A percentile compares a stretch with the other conserved stretches of the same genome.
Evolutionary conservation across 2,329 filamentous ascomycete species (phyloP).

Genomic region (Neonectria magnoliae): DNA sequence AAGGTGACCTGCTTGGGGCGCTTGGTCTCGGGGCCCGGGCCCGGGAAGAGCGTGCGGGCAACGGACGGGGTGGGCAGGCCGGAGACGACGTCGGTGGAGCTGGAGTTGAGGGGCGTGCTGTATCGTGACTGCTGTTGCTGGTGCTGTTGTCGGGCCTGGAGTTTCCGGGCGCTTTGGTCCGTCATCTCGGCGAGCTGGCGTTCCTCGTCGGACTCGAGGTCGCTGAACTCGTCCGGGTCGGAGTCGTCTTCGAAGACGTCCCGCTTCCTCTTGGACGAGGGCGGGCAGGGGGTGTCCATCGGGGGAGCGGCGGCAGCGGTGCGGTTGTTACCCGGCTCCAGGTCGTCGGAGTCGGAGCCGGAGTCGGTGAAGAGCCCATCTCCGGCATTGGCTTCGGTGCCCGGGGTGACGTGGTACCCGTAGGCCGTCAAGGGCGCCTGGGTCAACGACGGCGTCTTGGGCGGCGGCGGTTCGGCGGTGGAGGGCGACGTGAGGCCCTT

Average conservation of each 20-base stretch:
- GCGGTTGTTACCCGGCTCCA: slow-evolving; percentile 15
- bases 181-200: slow-evolving; percentile 48
- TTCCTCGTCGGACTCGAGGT: slow-evolving; percentile 53
- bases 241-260: slow-evolving; percentile 39
- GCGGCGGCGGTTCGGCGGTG: slow-evolving; percentile 24
- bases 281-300: slow-evolving; percentile 32
- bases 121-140: slow-evolving; percentile 15
- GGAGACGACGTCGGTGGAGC: slow-evolving; percentile 36
- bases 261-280: slow-evolving; percentile 45
- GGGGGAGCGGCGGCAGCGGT: neutral
- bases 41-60: slow-evolving; percentile 49
- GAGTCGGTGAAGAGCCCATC: slow-evolving; percentile 19
- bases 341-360: slow-evolving; percentile 25
- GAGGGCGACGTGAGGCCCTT: slow-evolving; percentile 28
- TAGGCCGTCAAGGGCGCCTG: slow-evolving; percentile 44
- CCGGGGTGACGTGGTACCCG: slow-evolving; percentile 36
- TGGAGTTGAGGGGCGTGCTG: slow-evolving; percentile 42
- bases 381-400: neutral
- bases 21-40: slow-evolving; percentile 39
- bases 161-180: slow-evolving; percentile 48
- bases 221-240: slow-evolving; percentile 44
- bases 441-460: slow-evolving; percentile 43
- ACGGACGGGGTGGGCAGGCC: slow-evolving; percentile 49
- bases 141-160: slow-evolving; percentile 10
- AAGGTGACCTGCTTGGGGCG: slow-evolving; percentile 48